Conservation (phyloP, 225 moss, liverwort and hornwort species). For the Marchantia polymorpha region DNA sequence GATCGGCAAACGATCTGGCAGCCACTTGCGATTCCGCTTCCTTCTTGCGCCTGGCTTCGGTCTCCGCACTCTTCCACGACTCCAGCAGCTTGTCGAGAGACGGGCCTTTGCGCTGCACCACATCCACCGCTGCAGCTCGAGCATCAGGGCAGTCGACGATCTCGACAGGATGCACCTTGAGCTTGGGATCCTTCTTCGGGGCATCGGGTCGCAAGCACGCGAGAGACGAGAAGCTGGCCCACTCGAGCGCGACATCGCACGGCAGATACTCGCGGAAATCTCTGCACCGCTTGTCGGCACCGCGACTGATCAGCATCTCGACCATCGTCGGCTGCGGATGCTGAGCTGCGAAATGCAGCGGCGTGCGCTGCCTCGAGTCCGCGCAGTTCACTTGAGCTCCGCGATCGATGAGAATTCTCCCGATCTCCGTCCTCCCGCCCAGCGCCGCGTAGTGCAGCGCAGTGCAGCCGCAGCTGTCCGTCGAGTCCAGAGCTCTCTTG, state of each 20-base stretch:
- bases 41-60: constrained; percentile 13
- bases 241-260: constrained; percentile 55
- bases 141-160: too few relatives aligned
- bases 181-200: background rate
- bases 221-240: constrained; percentile 56
- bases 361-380: constrained; percentile 55
- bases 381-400: constrained; percentile 55
- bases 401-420: constrained; percentile 60
- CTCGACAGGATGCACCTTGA: background rate
- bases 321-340: constrained; percentile 53
- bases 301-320: constrained; percentile 65
- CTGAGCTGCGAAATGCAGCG: constrained; percentile 69
- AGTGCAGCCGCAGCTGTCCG: constrained; percentile 65
- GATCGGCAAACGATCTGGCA: background rate
- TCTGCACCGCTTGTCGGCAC: constrained; percentile 41
- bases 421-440: constrained; percentile 40
- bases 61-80: constrained; percentile 33
- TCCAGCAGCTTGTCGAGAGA: constrained; percentile 26
- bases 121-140: background rate
- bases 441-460: constrained; percentile 71
- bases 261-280: constrained; percentile 56
- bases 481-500: constrained; percentile 37
- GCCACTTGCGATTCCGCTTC: constrained; percentile 4
- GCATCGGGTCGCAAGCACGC: constrained; percentile 44
- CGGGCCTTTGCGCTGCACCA: background rate